Conservation (phyloP, 2,329 filamentous ascomycete species). For the Hortaea sp. region DNA sequence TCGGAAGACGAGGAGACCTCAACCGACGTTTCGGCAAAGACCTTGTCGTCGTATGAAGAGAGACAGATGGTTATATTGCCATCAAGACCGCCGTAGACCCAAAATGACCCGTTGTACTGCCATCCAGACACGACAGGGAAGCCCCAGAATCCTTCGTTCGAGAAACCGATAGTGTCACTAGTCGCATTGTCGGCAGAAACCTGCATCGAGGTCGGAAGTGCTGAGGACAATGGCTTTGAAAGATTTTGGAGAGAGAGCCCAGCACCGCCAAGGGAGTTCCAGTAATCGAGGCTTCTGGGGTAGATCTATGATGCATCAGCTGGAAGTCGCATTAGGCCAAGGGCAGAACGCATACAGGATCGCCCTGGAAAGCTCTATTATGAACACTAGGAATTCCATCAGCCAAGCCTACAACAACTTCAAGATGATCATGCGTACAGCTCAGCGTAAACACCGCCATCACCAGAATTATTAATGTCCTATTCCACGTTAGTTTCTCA, state of each 20-base stretch:
- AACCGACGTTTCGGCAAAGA: slow-evolving; percentile 19
- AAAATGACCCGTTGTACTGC: slow-evolving; percentile 27
- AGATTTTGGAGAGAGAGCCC: slow-evolving; percentile 39
- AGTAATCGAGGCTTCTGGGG: slow-evolving; percentile 27
- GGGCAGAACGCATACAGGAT: slow-evolving; percentile 14
- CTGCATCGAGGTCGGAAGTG: slow-evolving; percentile 43
- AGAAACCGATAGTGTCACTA: slow-evolving; percentile 28
- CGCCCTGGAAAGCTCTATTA: slow-evolving; percentile 59
- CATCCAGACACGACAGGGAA: slow-evolving; percentile 18
- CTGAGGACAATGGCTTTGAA: slow-evolving; percentile 41
- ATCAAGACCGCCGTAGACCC: slow-evolving; percentile 21
- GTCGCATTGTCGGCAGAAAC: slow-evolving; percentile 20
- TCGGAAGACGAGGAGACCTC: slow-evolving; percentile 14
- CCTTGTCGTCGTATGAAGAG: slow-evolving; percentile 30
- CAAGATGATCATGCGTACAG: slow-evolving; percentile 24
- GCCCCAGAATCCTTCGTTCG: slow-evolving; percentile 33
- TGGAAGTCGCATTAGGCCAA: slow-evolving; percentile 29
- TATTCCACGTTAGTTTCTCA: slow-evolving; percentile 39
- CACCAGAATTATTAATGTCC: slow-evolving; percentile 48
- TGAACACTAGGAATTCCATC: slow-evolving; percentile 37
- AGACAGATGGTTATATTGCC: slow-evolving; percentile 27
- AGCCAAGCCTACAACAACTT: background rate
- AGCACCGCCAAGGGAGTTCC: slow-evolving; percentile 44
- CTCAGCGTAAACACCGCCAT: slow-evolving; percentile 64
- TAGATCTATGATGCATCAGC: slow-evolving; percentile 6